Evolutionary conservation across 2,329 filamentous ascomycete genomes (phyloP), one percentile per base, ranked within the genome.

Genomic region (Didymella pinodella): DNA sequence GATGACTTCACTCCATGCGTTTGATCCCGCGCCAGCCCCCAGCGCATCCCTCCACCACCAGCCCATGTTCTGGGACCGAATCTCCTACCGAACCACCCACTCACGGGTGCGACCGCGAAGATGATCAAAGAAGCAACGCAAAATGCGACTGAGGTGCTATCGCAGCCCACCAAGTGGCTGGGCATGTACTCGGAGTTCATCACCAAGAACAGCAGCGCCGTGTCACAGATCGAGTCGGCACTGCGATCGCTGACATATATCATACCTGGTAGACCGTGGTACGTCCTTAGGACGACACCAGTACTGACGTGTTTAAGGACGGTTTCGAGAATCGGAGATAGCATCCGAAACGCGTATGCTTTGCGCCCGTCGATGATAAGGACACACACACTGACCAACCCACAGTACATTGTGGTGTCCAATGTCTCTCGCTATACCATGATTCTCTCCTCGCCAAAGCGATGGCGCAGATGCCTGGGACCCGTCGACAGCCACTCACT

Each of bases 241-340:
- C 81, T 99, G 73, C 88, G 95, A 38, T 97, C 93, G 28, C 81
- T 99, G 65, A 97, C 94, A 47, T 99, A 99, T 77, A 93, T 99
- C 65, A 95, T 98, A 48, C 95, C 94, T 57, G 93, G 90, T 88
- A 41, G 7, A 14, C 3, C 2, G 8, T 25, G 10, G 20, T 10
- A 75, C 56, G 25, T 10, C 8, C 18, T 2, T 2, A 29, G 6
- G 12, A 22, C 22, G 7, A 36, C 29, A 6, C 20, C 10, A 11
- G 40, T 56, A 41, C 69, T 78, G 49, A 77, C 34, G 11, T 10
- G 3, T 12, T 29, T n/a, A 90, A 90, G 88, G 91, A 57, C 90
- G 91, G 53, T 94, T 94, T 71, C 88, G 91, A 69, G 94, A 98
- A 79, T 93, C 94, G 63, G 95, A 98, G 77, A 90, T 98, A 68